Percentiles rank a stretch among this genome's conserved stretches.
phyloP scores from a whole-genome alignment of 1,139 yeast genomes.

The Lodderomyces elongisporus region DNA sequence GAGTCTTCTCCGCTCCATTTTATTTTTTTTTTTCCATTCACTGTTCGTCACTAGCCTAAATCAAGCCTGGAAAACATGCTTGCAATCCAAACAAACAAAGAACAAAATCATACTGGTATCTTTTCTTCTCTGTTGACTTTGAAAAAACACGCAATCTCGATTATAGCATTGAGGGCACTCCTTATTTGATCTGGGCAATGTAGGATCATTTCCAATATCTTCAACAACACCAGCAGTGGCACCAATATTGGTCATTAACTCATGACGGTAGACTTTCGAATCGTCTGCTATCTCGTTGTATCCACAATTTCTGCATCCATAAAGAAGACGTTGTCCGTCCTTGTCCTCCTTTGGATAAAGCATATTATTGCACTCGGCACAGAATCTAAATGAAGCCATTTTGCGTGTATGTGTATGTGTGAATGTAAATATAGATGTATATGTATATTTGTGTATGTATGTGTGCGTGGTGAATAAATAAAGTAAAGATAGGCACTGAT shows the following conservation, averaged over 20 bases:
- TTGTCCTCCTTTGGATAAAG: constrained; percentile 97
- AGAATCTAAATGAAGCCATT: constrained; percentile 89
- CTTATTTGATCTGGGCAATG: constrained; percentile 89
- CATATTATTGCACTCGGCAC: constrained; percentile 96
- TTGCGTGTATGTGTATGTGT: constrained; percentile 1
- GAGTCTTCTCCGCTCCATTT: too few relatives aligned
- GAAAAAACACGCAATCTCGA: constrained; percentile 92
- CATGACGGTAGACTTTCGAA: constrained; percentile 88
- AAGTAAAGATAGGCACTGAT: too few relatives aligned
- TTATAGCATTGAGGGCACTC: constrained; percentile 89
- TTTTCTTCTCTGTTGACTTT: constrained; percentile 88
- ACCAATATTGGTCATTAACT: constrained; percentile 80
- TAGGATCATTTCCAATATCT: constrained; percentile 94
- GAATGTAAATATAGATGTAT: not conserved
- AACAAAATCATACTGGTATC: constrained; percentile 95
- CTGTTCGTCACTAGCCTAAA: too few relatives aligned
- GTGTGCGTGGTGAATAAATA: not conserved
- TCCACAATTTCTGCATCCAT: constrained; percentile 92
- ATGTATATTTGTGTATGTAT: constrained; percentile 2
- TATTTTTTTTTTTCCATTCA: too few relatives aligned
- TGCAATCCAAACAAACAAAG: constrained; percentile 86
- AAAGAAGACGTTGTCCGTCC: constrained; percentile 62
- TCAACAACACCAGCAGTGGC: constrained; percentile 98
- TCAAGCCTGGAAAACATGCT: constrained; percentile 57
- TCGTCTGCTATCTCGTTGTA: constrained; percentile 90